Base-by-base conservation (phyloP, 352 stramenopile species). In the Pythium phragmiticola region DNA sequence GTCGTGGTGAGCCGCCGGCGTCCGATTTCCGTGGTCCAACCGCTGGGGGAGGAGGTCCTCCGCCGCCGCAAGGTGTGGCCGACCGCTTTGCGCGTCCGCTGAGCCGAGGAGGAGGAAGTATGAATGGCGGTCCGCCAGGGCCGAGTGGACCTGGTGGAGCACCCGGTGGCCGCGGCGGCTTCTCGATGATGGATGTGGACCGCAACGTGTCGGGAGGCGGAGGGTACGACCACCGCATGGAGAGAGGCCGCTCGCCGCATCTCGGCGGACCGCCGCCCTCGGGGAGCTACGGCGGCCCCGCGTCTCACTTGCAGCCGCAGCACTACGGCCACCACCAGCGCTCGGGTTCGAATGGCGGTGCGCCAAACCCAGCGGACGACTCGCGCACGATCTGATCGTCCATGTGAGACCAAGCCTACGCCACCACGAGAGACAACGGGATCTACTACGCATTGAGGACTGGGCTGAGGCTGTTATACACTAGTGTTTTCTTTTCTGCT, bases 171-270 rank as follows among this genome's bases (percentile, higher is more conserved):
- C 68, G 76, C n/a, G 69, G 68, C 3, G 69, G 69, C 3, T 87
- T 89, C 53, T 88, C 78, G 1, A 87, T 88, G 77, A 69, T 85
- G 59, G 77, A 85, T 56, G 78, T 87, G 26, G 82, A 90, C 41
- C 75, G 82, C 14, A 79, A 82, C 48, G 71, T 70, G 2, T 52
- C 51, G 11, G 53, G 54, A 16, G 43, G 45, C 13, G 49, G 46
- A n/a, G 39, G 50, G 5, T 70, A 73, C 50, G 59, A 71, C 4
- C 55, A 67, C 41, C 69, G 56, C 7, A 64, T 71, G 66, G 64
- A 66, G 7, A 50, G 64, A 30, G 64, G 64, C 6, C 64, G 64
- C 36, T 66, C 64, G 1, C 64, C 57, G 19, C 64, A 70, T 53
- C 57, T 56, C n/a, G 30, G 56, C 19, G 33, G 39, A n/a, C 39